Base-by-base conservation (phyloP, 2,329 filamentous ascomycete genomes). In the Dothideomycetes sp. region DNA sequence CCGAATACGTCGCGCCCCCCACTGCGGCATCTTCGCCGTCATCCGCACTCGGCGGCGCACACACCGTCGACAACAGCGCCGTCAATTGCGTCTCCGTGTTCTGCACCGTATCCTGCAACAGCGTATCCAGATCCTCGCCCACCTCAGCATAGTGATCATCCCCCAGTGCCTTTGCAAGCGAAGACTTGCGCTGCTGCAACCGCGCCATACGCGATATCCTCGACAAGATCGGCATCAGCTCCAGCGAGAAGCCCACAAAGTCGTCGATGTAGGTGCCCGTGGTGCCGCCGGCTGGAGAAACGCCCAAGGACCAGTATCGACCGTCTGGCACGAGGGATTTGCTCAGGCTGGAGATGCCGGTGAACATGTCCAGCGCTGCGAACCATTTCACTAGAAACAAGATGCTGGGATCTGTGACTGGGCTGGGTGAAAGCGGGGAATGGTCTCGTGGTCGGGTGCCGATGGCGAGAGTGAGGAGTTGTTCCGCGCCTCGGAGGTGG, bases 201-300 rank as follows among this genome's bases (percentile, higher is more conserved):
- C 39, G 39, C 12, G 39, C 39, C 39, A 41, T 41, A 22, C 39
- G 39, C 4, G 34, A 30, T 24, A 41, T 41, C 9, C 39, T 27
- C 3, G 39, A 34, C 10, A 41, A 34, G 2, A 41, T 33, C 3
- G 39, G 39, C 39, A 41, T 37, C 12, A 41, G 19, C 11, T 41
- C 39, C 10, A 41, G 30, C 11, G 39, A 41, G 14, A 41, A 41
- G 19, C 39, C 39, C n/a, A 41, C 39, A n/a, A 41, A 41, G 15
- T 41, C 39, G 19, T 41, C 39, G 22, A 41, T 33, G 27, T 40
- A 31, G n/a, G n/a, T n/a, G n/a, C n/a, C n/a, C 14, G 36, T 33
- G 11, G 39, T 16, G 16, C 14, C 16, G 9, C 32, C 32, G 18
- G 7, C 32, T 9, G 16, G 14, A 9, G 32, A 16, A 7, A 18